Percentiles rank a stretch among this genome's conserved stretches.
phyloP scores from a whole-genome alignment of 2,329 filamentous ascomycete genomes.

The Alternaria brassicae region DNA sequence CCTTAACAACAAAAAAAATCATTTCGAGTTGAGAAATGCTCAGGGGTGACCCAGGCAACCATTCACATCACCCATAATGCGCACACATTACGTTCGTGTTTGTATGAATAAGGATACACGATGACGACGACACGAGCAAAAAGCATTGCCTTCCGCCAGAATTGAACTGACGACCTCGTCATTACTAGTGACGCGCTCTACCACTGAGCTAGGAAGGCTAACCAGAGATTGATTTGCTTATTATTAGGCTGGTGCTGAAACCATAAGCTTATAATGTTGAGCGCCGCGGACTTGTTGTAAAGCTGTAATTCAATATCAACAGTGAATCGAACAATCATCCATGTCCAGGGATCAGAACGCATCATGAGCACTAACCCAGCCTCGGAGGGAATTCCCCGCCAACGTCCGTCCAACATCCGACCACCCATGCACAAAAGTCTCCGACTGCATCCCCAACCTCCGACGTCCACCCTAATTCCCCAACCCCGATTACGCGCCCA shows the following conservation, averaged over 20 bases:
- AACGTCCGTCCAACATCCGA: not conserved
- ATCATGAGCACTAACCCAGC: not conserved
- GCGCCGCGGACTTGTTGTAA: too few relatives aligned
- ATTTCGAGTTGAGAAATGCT: too few relatives aligned
- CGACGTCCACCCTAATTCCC: not conserved
- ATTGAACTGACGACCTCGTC: constrained; percentile 22
- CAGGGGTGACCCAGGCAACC: too few relatives aligned
- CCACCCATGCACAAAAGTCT: not conserved
- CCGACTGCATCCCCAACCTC: not conserved
- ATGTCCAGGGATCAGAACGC: not conserved
- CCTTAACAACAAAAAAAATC: not conserved
- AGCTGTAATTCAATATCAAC: too few relatives aligned
- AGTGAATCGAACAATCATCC: not conserved
- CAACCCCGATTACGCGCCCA: not conserved
- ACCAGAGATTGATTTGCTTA: not conserved
- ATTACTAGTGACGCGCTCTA: constrained; percentile 22
- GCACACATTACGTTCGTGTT: not conserved
- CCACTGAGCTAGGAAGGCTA: constrained; percentile 21
- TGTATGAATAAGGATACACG: not conserved
- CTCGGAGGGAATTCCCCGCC: not conserved
- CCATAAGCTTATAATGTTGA: too few relatives aligned
- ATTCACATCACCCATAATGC: not conserved
- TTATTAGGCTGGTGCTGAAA: too few relatives aligned
- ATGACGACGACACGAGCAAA: not conserved
- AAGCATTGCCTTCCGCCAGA: constrained; percentile 16